These are phyloP conservation scores for Tanacetum coccineum DNA, from an alignment of 129 eudicot genomes.

Conservation along the genomic window DNA sequence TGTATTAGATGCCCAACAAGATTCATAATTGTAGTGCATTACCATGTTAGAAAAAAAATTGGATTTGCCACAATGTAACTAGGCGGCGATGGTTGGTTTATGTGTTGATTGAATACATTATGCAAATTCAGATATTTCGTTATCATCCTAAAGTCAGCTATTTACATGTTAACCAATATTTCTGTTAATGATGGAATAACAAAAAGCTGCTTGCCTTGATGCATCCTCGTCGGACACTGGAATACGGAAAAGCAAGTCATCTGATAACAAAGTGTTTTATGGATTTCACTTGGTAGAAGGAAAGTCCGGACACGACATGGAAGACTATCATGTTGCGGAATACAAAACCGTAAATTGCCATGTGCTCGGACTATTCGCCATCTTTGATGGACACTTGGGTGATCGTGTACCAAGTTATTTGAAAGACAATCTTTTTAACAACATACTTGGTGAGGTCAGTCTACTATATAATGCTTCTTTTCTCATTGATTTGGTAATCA, in stretches of 20 bases:
- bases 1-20: no score
- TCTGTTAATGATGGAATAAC: slow-evolving; percentile 25
- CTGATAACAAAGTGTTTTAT: slow-evolving; percentile 48
- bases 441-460: slow-evolving; percentile 64
- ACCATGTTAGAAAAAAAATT: no score
- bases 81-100: background rate
- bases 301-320: slow-evolving; percentile 80
- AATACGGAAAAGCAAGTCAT: slow-evolving; percentile 59
- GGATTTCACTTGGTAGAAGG: slow-evolving; percentile 82
- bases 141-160: background rate
- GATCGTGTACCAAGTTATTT: slow-evolving; percentile 72
- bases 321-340: slow-evolving; percentile 81
- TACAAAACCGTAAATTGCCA: slow-evolving; percentile 50
- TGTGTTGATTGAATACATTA: background rate
- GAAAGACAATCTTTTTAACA: slow-evolving; percentile 63
- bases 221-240: slow-evolving; percentile 61
- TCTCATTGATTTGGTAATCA: slow-evolving; percentile 8
- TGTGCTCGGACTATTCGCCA: slow-evolving; percentile 73
- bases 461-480: slow-evolving; percentile 9
- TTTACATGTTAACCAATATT: background rate
- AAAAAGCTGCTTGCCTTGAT: slow-evolving; percentile 56
- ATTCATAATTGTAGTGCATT: no score
- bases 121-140: background rate
- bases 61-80: background rate
- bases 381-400: slow-evolving; percentile 85